Base-by-base conservation (phyloP, 805 yeast genomes). In the Candida coquimbonensis region DNA sequence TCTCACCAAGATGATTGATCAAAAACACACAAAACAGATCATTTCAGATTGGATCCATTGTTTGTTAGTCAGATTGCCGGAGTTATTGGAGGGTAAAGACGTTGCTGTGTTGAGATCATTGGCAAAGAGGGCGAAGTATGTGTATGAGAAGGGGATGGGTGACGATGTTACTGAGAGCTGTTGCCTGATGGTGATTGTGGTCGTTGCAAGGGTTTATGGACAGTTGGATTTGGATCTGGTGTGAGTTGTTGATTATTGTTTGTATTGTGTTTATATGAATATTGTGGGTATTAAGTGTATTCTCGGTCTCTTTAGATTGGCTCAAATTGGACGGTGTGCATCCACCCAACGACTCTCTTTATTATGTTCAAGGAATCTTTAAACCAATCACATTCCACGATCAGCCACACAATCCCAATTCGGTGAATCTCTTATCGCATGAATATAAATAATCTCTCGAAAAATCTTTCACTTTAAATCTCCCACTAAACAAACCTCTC, bases 1-100 rank as follows among this genome's bases (percentile, higher is more conserved):
- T 25, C 34, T 47, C 6, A 53, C 59, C 1, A 49, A 51, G n/a
- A 57, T 60, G 59, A 42, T 58, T 1, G 27, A 21, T 7, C 45
- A 49, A 11, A 47, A 46, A 7, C 50, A 47, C 12, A 46, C 51
- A 3, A 52, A 57, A 2, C 7, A 19, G 7, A 44, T 45, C 9
- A 31, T 58, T 3, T 34, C 48, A 1, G 43, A 45, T 9, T 59
- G 61, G 62, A 50, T 52, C 11, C 51, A 45, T 33, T 43, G 49
- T 3, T 17, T 59, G 16, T 38, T 59, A 11, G 40, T 54, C 1
- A 40, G 54, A 25, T 39, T 54, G 1, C 45, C 51, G 7, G 50
- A 44, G 2, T 44, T 58, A 9, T 40, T 59, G 26, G 51, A 47
- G 9, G 45, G 46, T 13, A 32, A 47, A 5, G 60, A 55, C 13